Percentiles rank a stretch among this genome's conserved stretches.
Conservation (phyloP, 345 rosid genomes). For the Arabidopsis suecica region DNA sequence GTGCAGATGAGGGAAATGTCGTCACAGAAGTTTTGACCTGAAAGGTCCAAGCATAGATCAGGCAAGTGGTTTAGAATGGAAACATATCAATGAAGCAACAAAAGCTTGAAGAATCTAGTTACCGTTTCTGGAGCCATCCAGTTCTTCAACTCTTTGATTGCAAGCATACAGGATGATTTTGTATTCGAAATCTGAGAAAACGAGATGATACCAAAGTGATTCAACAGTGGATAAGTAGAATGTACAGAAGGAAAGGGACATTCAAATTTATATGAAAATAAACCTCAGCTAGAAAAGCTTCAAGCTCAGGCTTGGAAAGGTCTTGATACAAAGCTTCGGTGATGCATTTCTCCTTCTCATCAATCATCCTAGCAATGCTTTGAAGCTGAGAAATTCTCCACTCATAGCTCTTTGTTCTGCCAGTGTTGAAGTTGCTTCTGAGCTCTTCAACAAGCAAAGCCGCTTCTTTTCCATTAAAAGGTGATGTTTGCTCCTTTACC, state of each 20-base stretch:
- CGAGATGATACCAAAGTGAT: slow-evolving; percentile 12
- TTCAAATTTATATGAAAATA: background rate
- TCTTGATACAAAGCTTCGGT: slow-evolving; percentile 63
- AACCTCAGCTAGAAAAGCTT: slow-evolving; percentile 77
- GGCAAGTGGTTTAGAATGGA: slow-evolving; percentile 19
- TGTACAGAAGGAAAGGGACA: background rate
- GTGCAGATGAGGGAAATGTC: slow-evolving; percentile 81
- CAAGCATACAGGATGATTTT: slow-evolving; percentile 62
- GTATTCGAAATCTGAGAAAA: slow-evolving; percentile 60
- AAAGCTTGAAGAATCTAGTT: slow-evolving; percentile 6
- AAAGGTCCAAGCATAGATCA: slow-evolving; percentile 23
- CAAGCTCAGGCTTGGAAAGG: slow-evolving; percentile 73
- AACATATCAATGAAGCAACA: slow-evolving; percentile 14
- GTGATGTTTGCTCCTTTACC: slow-evolving; percentile 11
- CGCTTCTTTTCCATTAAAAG: slow-evolving; percentile 53
- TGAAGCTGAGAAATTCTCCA: slow-evolving; percentile 80
- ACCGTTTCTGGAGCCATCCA: slow-evolving; percentile 93
- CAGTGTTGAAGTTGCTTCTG: slow-evolving; percentile 55
- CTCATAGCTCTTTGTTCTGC: slow-evolving; percentile 74
- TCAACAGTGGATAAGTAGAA: slow-evolving; percentile 4
- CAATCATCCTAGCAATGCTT: slow-evolving; percentile 62
- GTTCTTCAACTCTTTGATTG: slow-evolving; percentile 61
- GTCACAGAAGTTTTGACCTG: slow-evolving; percentile 75
- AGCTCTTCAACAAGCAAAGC: slow-evolving; percentile 57
- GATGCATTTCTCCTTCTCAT: slow-evolving; percentile 68